A percentile compares a stretch with the other conserved stretches of the same genome.
Conservation (phyloP, 192 early-diverging fungal species). For the Entomortierella chlamydospora region DNA sequence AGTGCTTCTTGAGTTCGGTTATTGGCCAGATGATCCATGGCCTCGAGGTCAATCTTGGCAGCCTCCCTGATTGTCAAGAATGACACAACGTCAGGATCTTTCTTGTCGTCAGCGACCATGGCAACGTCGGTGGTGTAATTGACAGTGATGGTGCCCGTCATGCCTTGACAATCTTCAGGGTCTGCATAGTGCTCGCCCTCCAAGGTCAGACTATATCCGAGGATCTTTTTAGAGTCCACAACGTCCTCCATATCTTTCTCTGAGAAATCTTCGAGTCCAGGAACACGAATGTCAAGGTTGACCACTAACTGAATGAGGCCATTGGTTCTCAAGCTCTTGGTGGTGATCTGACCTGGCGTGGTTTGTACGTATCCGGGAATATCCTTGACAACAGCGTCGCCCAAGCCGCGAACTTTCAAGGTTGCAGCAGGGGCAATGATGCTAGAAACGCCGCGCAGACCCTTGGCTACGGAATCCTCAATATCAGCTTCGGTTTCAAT, state of each 20-base stretch:
- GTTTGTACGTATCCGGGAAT: conserved; percentile 39
- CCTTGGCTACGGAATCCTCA: conserved; percentile 43
- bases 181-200: conserved; percentile 36
- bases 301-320: conserved; percentile 42
- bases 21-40: conserved; percentile 37
- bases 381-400: conserved; percentile 40
- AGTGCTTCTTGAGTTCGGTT: conserved; percentile 38
- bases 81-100: conserved; percentile 28
- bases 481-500: conserved; percentile 40
- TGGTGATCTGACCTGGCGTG: conserved; percentile 36
- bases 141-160: conserved; percentile 24
- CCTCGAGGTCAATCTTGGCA: conserved; percentile 27
- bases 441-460: conserved; percentile 36
- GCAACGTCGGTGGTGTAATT: conserved; percentile 33
- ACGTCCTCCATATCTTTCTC: conserved; percentile 33
- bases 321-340: conserved; percentile 34
- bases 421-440: conserved; percentile 32
- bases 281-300: conserved; percentile 42
- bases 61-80: conserved; percentile 34
- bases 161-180: conserved; percentile 15
- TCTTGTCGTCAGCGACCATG: conserved; percentile 29
- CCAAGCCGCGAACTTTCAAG: conserved; percentile 37
- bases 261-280: conserved; percentile 33
- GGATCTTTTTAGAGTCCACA: conserved; percentile 20
- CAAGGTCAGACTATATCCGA: conserved; percentile 33